These are phyloP conservation scores for Colletotrichum ledebouriae DNA, from an alignment of 2,329 filamentous ascomycete genomes.

Conservation along the genomic window DNA sequence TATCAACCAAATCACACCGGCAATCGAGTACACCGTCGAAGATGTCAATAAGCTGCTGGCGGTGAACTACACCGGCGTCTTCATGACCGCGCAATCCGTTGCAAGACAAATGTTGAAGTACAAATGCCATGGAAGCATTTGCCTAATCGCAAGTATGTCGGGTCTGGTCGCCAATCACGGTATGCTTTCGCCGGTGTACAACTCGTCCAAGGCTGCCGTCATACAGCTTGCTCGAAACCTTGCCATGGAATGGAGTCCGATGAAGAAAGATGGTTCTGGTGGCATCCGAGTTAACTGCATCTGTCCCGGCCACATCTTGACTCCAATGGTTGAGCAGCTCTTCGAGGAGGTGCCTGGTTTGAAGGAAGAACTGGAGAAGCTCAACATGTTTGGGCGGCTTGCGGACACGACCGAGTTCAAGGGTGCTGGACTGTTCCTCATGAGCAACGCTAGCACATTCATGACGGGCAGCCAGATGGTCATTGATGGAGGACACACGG, in stretches of 20 bases:
- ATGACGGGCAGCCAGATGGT: conserved; percentile 71
- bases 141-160: conserved; percentile 70
- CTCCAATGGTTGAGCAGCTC: conserved; percentile 79
- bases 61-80: conserved; percentile 78
- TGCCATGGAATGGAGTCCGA: conserved; percentile 72
- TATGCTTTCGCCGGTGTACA: conserved; percentile 76
- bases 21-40: conserved; percentile 73
- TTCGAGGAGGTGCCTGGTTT: conserved; percentile 77
- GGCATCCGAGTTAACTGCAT: conserved; percentile 71
- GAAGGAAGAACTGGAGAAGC: conserved; percentile 72
- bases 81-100: conserved; percentile 78
- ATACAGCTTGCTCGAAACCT: conserved; percentile 73
- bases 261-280: conserved; percentile 55
- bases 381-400: conserved; percentile 79
- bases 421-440: conserved; percentile 71
- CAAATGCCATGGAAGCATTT: conserved; percentile 66
- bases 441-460: conserved; percentile 73
- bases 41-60: conserved; percentile 73
- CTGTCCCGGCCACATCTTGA: conserved; percentile 59
- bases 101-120: conserved; percentile 72
- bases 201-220: conserved; percentile 75
- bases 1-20: conserved; percentile 76
- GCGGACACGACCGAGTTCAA: conserved; percentile 71
- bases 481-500: conserved; percentile 69
- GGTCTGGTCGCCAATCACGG: conserved; percentile 68